Percentiles rank a stretch among this genome's conserved stretches.
Evolutionary conservation across 2,329 filamentous ascomycete species (phyloP).

Genomic region (Colletotrichum endophyticum): DNA sequence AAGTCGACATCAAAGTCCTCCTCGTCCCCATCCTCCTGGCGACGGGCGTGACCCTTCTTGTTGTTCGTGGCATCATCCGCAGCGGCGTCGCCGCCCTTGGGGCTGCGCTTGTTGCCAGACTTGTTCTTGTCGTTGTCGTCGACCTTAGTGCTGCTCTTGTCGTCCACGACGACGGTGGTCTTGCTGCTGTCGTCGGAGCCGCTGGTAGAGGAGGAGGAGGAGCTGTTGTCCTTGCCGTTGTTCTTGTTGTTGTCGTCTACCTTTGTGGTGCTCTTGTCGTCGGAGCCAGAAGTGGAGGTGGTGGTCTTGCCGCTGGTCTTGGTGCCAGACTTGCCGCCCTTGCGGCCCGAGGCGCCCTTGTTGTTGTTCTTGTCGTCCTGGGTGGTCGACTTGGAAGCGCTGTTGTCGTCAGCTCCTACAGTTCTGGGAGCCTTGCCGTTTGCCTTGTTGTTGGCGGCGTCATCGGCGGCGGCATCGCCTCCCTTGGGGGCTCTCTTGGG

Average conservation of each 20-base stretch:
- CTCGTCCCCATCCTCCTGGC: background rate
- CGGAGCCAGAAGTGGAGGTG: background rate
- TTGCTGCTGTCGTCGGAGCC: background rate
- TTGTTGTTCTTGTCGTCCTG: background rate
- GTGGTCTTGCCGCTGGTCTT: background rate
- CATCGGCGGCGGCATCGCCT: rapidly evolving
- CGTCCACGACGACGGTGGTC: background rate
- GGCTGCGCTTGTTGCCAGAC: background rate
- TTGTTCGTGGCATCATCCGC: background rate
- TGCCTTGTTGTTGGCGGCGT: background rate
- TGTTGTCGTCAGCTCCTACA: background rate
- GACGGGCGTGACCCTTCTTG: background rate
- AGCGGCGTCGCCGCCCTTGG: background rate
- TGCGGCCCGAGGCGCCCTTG: background rate
- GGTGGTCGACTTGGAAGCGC: background rate
- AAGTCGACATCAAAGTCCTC: background rate
- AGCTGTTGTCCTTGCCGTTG: slow-evolving; percentile 2
- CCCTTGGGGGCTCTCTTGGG: background rate
- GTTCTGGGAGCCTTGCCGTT: background rate
- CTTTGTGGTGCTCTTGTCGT: background rate
- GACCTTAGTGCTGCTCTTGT: background rate
- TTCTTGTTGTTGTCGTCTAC: background rate
- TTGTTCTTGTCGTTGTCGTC: background rate
- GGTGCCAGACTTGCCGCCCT: background rate
- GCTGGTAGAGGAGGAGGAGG: background rate